A percentile compares a stretch with the other conserved stretches of the same genome.
Evolutionary conservation across 2,329 filamentous ascomycete genomes (phyloP).

Genomic region (Penicillium janthinellum): DNA sequence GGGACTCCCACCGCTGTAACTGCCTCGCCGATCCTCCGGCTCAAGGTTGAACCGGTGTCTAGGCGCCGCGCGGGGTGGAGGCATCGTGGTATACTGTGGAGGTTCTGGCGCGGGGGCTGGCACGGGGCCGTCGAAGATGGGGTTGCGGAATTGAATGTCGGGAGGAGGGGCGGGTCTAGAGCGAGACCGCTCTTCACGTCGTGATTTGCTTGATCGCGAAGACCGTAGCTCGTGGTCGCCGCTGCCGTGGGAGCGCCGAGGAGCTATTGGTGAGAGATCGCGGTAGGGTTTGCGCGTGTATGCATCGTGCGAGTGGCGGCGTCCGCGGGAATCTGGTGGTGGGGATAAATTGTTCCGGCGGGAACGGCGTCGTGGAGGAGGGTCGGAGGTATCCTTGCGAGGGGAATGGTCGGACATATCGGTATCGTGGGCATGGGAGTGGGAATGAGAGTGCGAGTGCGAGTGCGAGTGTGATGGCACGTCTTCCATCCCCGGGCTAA

Average conservation of each 20-base stretch:
- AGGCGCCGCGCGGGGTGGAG: conserved; percentile 18
- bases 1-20: conserved; percentile 25
- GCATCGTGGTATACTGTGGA: conserved; percentile 16
- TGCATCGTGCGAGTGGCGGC: conserved; percentile 43
- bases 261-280: conserved; percentile 30
- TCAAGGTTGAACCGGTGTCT: conserved; percentile 30
- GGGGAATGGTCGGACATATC: conserved; percentile 33
- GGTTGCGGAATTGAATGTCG: conserved; percentile 29
- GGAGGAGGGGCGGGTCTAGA: conserved; percentile 14
- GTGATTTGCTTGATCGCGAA: conserved; percentile 14
- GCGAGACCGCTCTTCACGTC: conserved; percentile 17
- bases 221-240: conserved; percentile 15
- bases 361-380: conserved; percentile 17
- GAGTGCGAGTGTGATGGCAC: background rate
- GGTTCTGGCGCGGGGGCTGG: conserved; percentile 20
- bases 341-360: conserved; percentile 33
- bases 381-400: conserved; percentile 5
- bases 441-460: background rate
- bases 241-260: conserved; percentile 4
- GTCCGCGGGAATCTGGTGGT: conserved; percentile 24
- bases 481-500: conserved; percentile 24
- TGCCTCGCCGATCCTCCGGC: conserved; percentile 31
- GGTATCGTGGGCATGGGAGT: conserved; percentile 11
- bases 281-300: conserved; percentile 34
- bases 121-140: conserved; percentile 25